Evolutionary conservation across 805 yeast genomes (phyloP).

Genomic region (Nakazawaea peltata): DNA sequence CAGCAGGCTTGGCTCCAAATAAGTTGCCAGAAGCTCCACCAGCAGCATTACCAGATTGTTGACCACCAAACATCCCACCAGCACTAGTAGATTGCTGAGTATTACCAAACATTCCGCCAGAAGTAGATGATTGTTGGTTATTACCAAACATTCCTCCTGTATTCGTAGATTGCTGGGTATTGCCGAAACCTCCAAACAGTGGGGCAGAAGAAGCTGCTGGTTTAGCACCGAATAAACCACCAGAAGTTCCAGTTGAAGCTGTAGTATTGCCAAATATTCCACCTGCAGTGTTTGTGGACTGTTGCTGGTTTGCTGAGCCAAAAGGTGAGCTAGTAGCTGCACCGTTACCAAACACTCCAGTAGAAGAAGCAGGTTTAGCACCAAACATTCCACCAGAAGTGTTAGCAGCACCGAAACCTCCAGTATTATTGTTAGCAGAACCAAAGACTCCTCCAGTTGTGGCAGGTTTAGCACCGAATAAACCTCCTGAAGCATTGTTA

Average conservation of each 20-base stretch:
- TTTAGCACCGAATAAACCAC: not conserved
- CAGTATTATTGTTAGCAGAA: slow-evolving; percentile 18
- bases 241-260: not conserved
- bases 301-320: slow-evolving; percentile 15
- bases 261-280: slow-evolving; percentile 20
- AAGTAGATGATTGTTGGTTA: slow-evolving; percentile 6
- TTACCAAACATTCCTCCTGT: slow-evolving; percentile 31
- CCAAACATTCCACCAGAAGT: slow-evolving; percentile 14
- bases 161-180: slow-evolving; percentile 2
- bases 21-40: slow-evolving; percentile 2
- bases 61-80: slow-evolving; percentile 23
- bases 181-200: not conserved
- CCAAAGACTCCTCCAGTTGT: slow-evolving; percentile 26
- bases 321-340: slow-evolving; percentile 12
- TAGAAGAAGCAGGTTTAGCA: slow-evolving; percentile 12
- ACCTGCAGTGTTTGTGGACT: slow-evolving; percentile 9
- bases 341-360: slow-evolving; percentile 15
- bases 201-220: not conserved
- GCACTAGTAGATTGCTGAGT: not conserved
- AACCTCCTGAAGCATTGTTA: slow-evolving; percentile 21
- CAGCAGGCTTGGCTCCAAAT: slow-evolving; percentile 11
- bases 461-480: slow-evolving; percentile 20
- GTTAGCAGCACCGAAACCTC: slow-evolving; percentile 20
- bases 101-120: slow-evolving; percentile 30
- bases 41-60: slow-evolving; percentile 27